Base-by-base conservation (phyloP, 176 grass and related monocot genomes). In the Triticum turgidum region DNA sequence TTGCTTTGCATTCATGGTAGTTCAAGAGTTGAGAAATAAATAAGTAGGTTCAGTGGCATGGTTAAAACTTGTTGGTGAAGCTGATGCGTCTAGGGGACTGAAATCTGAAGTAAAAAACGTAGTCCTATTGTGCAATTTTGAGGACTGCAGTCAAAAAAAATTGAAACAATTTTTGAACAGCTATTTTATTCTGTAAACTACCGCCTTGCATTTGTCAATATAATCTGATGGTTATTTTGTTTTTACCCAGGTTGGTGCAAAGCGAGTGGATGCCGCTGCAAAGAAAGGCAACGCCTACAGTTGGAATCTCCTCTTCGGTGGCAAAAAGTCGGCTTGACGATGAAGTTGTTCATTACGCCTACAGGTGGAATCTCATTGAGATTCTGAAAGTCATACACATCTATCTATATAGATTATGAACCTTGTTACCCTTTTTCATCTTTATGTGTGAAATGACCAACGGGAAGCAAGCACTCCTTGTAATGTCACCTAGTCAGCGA, bases 261-360 rank as follows among this genome's bases (percentile, higher is more conserved):
- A 94, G 45, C 91, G 97, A 71, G 73, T 96, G 74, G 90, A 98
- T 73, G 91, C 84, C 1, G 90, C 97, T 0, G 87, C 86, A 65
- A 96, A 89, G 88, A 98, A 98, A 80, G 89, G 93, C 25, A 90
- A 91, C 13, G 13, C 90, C 5, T 98, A 98, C 63, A 87, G 92
- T 88, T 98, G 72, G 90, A 92, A 86, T 15, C 84, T 98, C 66
- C 61, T 98, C 17, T 96, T 96, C 2, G 87, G 90, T 78, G 79
- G 87, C 32, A 98, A 98, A 87, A 98, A 96, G 85, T 90, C 87
- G 13, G 78, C 76, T 20, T 76, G 73, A 73, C 94, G 62, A 94
- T n/a, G 29, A 79, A 69, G 8, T 70, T 70, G 44, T 34, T 65
- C 39, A 18, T 54, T 54, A 18, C 51, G 5, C 51, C 51, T 54